A percentile compares a stretch with the other conserved stretches of the same genome.
Conservation (phyloP, 495 filamentous ascomycete species). For the Podospora pseudoanserina region DNA sequence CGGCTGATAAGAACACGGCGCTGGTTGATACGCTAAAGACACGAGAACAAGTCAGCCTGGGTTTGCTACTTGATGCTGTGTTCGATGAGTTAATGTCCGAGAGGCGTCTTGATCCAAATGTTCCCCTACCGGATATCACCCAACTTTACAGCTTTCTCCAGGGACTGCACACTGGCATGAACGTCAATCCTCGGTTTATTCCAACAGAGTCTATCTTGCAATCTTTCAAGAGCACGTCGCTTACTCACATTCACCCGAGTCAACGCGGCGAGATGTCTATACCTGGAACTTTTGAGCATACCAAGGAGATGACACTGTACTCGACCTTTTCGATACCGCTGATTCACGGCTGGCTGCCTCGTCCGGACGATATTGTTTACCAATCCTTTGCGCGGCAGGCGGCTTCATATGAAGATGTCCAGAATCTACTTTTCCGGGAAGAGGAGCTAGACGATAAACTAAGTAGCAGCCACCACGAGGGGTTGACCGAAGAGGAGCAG, state of each 20-base stretch:
- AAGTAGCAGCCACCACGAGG: constrained; percentile 40
- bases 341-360: constrained; percentile 90
- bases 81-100: constrained; percentile 85
- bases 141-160: constrained; percentile 85
- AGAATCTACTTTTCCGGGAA: constrained; percentile 80
- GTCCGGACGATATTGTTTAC: constrained; percentile 57
- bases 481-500: constrained; percentile 63
- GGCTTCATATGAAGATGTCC: constrained; percentile 82
- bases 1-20: constrained; percentile 58
- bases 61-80: constrained; percentile 76
- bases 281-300: constrained; percentile 75
- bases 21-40: constrained; percentile 71
- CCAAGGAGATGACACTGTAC: constrained; percentile 80
- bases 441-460: constrained; percentile 84
- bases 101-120: constrained; percentile 41
- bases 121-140: constrained; percentile 71
- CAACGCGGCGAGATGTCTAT: constrained; percentile 43
- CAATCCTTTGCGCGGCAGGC: constrained; percentile 67
- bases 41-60: constrained; percentile 84
- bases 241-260: constrained; percentile 40
- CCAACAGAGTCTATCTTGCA: constrained; percentile 38
- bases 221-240: constrained; percentile 42
- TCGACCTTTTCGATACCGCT: constrained; percentile 81
- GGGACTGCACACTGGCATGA: constrained; percentile 93
- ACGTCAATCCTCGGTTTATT: constrained; percentile 91